Conservation (phyloP, 2,329 filamentous ascomycete species). For the Alternaria solani region DNA sequence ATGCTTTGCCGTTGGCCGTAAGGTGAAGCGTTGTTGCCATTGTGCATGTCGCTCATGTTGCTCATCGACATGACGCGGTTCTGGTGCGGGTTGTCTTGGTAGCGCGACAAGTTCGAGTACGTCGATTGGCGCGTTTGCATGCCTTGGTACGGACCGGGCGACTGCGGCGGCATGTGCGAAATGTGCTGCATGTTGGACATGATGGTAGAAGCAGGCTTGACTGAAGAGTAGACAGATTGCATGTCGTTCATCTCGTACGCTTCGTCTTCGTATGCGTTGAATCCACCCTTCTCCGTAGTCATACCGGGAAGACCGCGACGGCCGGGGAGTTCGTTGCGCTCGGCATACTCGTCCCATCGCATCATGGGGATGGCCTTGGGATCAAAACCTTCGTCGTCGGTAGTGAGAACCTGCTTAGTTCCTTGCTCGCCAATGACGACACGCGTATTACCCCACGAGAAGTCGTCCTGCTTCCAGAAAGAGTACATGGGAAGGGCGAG, state of each 20-base stretch:
- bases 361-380: constrained; percentile 92
- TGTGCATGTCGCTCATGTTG: constrained; percentile 58
- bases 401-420: constrained; percentile 85
- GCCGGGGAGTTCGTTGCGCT: constrained; percentile 85
- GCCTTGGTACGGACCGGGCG: constrained; percentile 74
- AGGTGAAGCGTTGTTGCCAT: constrained; percentile 36
- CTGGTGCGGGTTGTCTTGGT: constrained; percentile 69
- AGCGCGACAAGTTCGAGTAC: constrained; percentile 69
- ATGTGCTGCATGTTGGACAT: constrained; percentile 79
- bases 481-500: constrained; percentile 93
- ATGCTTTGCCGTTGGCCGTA: constrained; percentile 51
- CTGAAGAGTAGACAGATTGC: constrained; percentile 93
- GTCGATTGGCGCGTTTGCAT: constrained; percentile 74
- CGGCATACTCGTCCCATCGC: constrained; percentile 96
- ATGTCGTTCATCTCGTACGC: constrained; percentile 98
- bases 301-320: constrained; percentile 73
- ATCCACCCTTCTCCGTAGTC: constrained; percentile 65
- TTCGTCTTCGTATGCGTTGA: constrained; percentile 73
- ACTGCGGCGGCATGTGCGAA: constrained; percentile 80
- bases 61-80: constrained; percentile 69
- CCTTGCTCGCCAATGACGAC: constrained; percentile 95
- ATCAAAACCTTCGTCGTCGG: constrained; percentile 83
- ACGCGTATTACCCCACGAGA: constrained; percentile 98
- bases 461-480: constrained; percentile 99
- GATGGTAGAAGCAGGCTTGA: constrained; percentile 84